Evolutionary conservation across 345 rosid species (phyloP), one percentile per base, ranked within the genome.

Genomic region (Aquilaria yunnanensis): DNA sequence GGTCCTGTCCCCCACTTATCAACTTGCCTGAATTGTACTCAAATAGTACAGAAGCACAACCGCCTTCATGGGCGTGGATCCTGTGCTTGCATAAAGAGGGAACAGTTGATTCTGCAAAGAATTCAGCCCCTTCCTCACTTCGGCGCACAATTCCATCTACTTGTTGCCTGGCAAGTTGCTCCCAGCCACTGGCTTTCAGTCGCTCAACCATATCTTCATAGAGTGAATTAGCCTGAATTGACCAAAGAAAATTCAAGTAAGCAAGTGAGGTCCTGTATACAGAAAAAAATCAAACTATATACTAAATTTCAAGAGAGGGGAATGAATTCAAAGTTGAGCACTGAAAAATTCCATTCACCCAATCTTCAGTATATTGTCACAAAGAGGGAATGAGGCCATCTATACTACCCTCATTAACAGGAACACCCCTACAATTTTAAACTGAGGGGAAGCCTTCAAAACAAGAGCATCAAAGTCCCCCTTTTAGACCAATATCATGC

Each of bases 121-220:
- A 75, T 75, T 90, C 96, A 7, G 97, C 92, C 60, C 97, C 99
- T 64, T 86, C 97, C 78, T 90, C 97, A 63, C 85, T 82, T 59
- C 80, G 84, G 30, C 95, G 90, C 23, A 94, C 99, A 65, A 94
- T 80, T 51, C 99, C 99, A 78, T 94, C 99, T 56, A 90, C 97
- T 75, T 94, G 99, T 75, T 85, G 86, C 68, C 73, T 75, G 61
- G 99, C 97, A 67, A 94, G 95, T 72, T 61, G 81, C 82, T 86
- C 95, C 57, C 88, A 80, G 63, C 96, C 99, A 61, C 82, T 94
- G 53, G 93, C 99, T 79, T 71, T 94, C 61, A 88, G 92, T 63
- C 78, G 85, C 61, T 85, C 88, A 68, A 88, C 54, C 96, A 85
- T 86, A 61, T 94, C 97, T 78, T 88, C 97, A 74, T 90, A 90